Evolutionary conservation across 2,329 filamentous ascomycete species (phyloP).

Genomic region (Talaromyces albobiverticillius): DNA sequence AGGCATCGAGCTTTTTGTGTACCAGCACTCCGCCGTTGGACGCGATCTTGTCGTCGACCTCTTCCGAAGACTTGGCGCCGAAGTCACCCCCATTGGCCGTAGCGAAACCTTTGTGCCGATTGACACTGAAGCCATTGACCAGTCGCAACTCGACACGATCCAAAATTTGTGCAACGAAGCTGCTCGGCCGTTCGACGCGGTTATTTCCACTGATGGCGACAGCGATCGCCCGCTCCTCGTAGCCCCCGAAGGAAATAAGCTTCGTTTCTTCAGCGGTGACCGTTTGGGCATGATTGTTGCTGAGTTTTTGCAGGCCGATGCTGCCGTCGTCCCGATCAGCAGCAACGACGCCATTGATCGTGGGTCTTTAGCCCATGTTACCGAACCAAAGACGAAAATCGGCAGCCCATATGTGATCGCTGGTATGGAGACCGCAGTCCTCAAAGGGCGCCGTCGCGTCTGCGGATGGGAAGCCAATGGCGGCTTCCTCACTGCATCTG

Average conservation of each 20-base stretch:
- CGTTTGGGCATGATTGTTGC: slow-evolving; percentile 32
- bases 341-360: slow-evolving; percentile 33
- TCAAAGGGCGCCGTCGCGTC: slow-evolving; percentile 26
- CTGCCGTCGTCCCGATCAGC: slow-evolving; percentile 33
- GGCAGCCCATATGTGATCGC: slow-evolving; percentile 34
- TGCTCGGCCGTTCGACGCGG: slow-evolving; percentile 26
- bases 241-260: slow-evolving; percentile 24
- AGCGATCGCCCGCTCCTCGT: slow-evolving; percentile 32
- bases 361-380: slow-evolving; percentile 24
- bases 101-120: slow-evolving; percentile 34
- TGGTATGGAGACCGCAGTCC: slow-evolving; percentile 30
- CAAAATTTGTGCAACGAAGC: slow-evolving; percentile 24
- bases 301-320: slow-evolving; percentile 27
- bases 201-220: slow-evolving; percentile 33
- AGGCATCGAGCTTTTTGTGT: slow-evolving; percentile 28
- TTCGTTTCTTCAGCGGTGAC: slow-evolving; percentile 33
- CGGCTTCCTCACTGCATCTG: slow-evolving; percentile 31
- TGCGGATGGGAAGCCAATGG: slow-evolving; percentile 35
- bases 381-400: slow-evolving; percentile 32
- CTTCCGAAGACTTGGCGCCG: slow-evolving; percentile 27
- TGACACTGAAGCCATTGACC: slow-evolving; percentile 34
- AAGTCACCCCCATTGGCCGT: slow-evolving; percentile 28
- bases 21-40: slow-evolving; percentile 34
- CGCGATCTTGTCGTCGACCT: slow-evolving; percentile 23
- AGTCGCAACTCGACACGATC: slow-evolving; percentile 28